Percentiles rank a stretch among this genome's conserved stretches.
These are phyloP conservation scores for Colletotrichum sp. DNA, from an alignment of 2,329 filamentous ascomycete genomes.

Conservation along the genomic window DNA sequence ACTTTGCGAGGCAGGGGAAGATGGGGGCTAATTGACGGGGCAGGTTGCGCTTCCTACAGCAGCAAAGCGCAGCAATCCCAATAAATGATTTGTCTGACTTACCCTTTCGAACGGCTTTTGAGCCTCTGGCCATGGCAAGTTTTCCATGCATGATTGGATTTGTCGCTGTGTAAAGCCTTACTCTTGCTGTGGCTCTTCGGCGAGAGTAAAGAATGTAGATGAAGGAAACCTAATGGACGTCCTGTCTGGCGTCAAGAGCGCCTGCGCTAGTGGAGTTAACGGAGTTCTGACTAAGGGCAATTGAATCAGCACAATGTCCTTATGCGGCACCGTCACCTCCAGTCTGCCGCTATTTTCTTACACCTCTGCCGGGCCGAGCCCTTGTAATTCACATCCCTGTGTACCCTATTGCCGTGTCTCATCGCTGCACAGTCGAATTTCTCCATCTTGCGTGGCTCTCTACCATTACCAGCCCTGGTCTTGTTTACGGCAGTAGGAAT, in stretches of 20 bases:
- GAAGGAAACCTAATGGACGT: not conserved
- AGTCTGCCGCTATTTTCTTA: not conserved
- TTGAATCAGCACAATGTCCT: not conserved
- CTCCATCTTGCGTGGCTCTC: not conserved
- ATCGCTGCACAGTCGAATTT: not conserved
- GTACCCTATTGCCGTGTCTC: not conserved
- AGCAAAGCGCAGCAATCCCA: not conserved
- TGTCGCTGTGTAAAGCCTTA: not conserved
- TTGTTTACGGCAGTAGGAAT: not conserved
- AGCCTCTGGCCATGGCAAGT: not conserved
- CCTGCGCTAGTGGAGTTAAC: not conserved
- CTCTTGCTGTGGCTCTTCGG: not conserved
- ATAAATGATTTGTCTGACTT: not conserved
- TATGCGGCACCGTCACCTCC: not conserved
- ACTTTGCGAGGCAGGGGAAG: not conserved
- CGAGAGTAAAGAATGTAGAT: not conserved
- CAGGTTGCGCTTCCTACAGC: too few species aligned
- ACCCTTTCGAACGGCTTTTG: slow-evolving; percentile 12
- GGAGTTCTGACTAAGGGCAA: not conserved
- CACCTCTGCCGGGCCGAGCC: not conserved
- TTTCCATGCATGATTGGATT: not conserved
- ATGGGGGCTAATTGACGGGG: not conserved
- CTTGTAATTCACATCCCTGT: not conserved
- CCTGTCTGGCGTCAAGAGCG: not conserved
- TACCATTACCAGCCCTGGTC: not conserved